Evolutionary conservation across 1,284 basidiomycete genomes (phyloP).

Genomic region (Leccinum subrobustum): DNA sequence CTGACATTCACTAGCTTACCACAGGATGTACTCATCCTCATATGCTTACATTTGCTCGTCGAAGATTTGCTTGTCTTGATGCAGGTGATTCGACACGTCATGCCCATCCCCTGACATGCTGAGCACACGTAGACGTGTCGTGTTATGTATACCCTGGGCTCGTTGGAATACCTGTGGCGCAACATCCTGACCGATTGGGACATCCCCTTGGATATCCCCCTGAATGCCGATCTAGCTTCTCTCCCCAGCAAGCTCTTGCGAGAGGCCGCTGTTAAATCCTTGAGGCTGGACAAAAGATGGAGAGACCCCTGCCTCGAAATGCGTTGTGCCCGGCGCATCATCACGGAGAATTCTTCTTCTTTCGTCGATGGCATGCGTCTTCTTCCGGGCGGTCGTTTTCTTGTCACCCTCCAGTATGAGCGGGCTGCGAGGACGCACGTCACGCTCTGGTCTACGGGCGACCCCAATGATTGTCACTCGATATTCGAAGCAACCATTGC

Average conservation of each 20-base stretch:
- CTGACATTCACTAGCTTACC: slow-evolving; percentile 34
- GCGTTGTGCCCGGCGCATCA: slow-evolving; percentile 36
- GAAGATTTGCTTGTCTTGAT: slow-evolving; percentile 47
- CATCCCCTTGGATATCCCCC: slow-evolving; percentile 38
- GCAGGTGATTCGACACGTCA: slow-evolving; percentile 37
- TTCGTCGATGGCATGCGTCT: slow-evolving; percentile 23
- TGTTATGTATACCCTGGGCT: slow-evolving; percentile 43
- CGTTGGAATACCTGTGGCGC: slow-evolving; percentile 27
- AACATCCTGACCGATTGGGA: slow-evolving; percentile 19
- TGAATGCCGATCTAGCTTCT: slow-evolving; percentile 21
- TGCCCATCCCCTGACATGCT: slow-evolving; percentile 2
- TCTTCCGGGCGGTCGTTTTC: slow-evolving; percentile 28
- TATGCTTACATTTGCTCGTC: slow-evolving; percentile 35
- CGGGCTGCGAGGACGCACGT: slow-evolving; percentile 14
- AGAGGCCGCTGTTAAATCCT: slow-evolving; percentile 38
- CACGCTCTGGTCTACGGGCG: slow-evolving; percentile 23
- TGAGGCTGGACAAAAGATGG: slow-evolving; percentile 56
- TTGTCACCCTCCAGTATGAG: slow-evolving; percentile 22
- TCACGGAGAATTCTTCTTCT: slow-evolving; percentile 17
- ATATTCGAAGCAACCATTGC: slow-evolving; percentile 15
- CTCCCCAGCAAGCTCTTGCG: slow-evolving; percentile 38
- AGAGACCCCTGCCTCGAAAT: slow-evolving; percentile 36
- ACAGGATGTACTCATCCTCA: slow-evolving; percentile 39
- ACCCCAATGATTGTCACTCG: not conserved
- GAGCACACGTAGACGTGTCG: slow-evolving; percentile 51